These are phyloP conservation scores for Saturnispora diversa DNA, from an alignment of 805 yeast genomes.

Conservation along the genomic window DNA sequence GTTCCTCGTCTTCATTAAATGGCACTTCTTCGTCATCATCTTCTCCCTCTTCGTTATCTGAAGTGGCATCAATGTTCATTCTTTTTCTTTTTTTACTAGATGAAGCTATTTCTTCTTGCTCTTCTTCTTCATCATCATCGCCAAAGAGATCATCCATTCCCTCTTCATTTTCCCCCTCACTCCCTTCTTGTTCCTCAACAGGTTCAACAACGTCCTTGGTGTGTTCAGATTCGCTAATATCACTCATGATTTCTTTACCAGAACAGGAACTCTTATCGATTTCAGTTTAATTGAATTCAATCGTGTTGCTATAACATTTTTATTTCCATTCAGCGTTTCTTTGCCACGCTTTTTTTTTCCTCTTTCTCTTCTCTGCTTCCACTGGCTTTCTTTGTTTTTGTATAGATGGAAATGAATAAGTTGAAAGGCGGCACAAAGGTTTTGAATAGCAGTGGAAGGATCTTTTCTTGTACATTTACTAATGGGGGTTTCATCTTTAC, in stretches of 20 bases:
- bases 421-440: too few relatives aligned
- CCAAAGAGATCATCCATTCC: constrained; percentile 11
- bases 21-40: constrained; percentile 32
- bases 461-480: too few relatives aligned
- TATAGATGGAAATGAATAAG: too few relatives aligned
- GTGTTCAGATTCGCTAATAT: background rate
- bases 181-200: constrained; percentile 3
- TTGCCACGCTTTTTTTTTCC: too few relatives aligned
- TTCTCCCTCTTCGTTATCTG: constrained; percentile 23
- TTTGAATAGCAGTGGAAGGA: too few relatives aligned
- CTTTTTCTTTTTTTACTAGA: constrained; percentile 1
- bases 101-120: constrained; percentile 6
- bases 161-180: constrained; percentile 12
- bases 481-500: too few relatives aligned
- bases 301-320: too few relatives aligned
- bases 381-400: too few relatives aligned
- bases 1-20: constrained; percentile 30
- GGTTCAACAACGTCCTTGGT: background rate
- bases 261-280: too few relatives aligned
- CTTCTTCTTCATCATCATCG: constrained; percentile 11
- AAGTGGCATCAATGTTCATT: constrained; percentile 10
- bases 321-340: too few relatives aligned
- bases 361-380: too few relatives aligned
- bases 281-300: too few relatives aligned
- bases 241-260: background rate